phyloP scores from a whole-genome alignment of 768 basidiomycete genomes.

The Termitomyces bulborhizus region DNA sequence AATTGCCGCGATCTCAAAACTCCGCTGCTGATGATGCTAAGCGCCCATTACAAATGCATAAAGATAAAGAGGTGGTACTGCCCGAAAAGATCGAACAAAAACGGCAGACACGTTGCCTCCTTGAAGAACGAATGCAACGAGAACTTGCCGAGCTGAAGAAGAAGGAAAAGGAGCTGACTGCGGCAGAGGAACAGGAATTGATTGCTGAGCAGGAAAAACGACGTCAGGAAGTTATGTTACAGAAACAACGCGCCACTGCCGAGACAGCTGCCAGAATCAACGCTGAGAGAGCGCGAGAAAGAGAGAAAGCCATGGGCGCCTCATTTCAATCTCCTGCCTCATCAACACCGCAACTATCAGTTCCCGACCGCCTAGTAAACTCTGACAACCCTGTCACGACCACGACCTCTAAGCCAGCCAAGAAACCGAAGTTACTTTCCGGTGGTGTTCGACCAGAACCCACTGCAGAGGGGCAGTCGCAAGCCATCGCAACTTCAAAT shows the following conservation, averaged over 20 bases:
- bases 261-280: constrained; percentile 23
- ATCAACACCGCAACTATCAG: constrained; percentile 7
- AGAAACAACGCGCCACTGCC: constrained; percentile 22
- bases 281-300: constrained; percentile 20
- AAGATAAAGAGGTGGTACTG: no score
- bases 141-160: constrained; percentile 12
- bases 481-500: neutral
- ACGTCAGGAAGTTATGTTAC: constrained; percentile 21
- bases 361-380: neutral
- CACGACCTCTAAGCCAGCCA: constrained; percentile 7
- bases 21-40: no score
- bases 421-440: constrained; percentile 10
- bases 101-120: neutral
- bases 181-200: constrained; percentile 21
- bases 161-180: constrained; percentile 7
- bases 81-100: neutral
- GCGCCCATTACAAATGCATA: no score
- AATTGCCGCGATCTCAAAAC: neutral
- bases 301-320: constrained; percentile 3
- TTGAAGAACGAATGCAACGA: constrained; percentile 3
- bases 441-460: constrained; percentile 12
- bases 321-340: constrained; percentile 4
- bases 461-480: neutral
- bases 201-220: constrained; percentile 24
- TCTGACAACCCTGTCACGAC: neutral